Base-by-base conservation (phyloP, 2,329 filamentous ascomycete genomes). In the Penicillium vulpinum region DNA sequence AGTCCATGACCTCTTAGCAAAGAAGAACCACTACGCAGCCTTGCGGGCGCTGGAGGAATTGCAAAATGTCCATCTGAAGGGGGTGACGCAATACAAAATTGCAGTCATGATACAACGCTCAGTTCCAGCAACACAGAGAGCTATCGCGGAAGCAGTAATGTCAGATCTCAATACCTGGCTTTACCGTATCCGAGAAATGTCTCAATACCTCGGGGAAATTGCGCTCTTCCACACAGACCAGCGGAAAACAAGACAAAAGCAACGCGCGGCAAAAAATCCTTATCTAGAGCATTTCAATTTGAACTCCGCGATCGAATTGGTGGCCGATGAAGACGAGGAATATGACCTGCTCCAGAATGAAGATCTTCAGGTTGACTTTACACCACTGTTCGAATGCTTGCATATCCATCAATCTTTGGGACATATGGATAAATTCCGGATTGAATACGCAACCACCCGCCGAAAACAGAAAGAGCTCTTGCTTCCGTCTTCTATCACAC, bases 81-180 rank as follows among this genome's bases (percentile, higher is more conserved):
- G 95, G 65, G 91, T 96, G 9, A 95, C 91, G 1, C 91, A 97
- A 63, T 95, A 97, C 75, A 93, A 92, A 69, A 88, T 99, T 62
- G 94, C 94, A 31, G 91, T 95, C 70, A 86, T 96, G 79, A 97
- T 99, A 62, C 93, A 97, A 73, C 92, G 91, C 66, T 97, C 93
- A 0, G 93, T 97, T 31, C 94, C 94, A 1, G 87, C 90, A 4
- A 97, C 92, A 1, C 92, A 96, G 69, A 92, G 91, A 68, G 87
- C 91, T 49, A 97, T 99, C 55, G 93, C 93, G 4, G 93, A 97
- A 75, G 92, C 92, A 15, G 94, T 99, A 64, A 97, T 97, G 91
- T 89, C 86, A 2, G 94, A 99, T 75, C 78, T 99, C 54, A 97
- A 97, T 70, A 97, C 92, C 0, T 99, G 94, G 94, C 81, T 99